These are phyloP conservation scores for Penicillium olsonii DNA, from an alignment of 2,329 filamentous ascomycete genomes.

Conservation along the genomic window DNA sequence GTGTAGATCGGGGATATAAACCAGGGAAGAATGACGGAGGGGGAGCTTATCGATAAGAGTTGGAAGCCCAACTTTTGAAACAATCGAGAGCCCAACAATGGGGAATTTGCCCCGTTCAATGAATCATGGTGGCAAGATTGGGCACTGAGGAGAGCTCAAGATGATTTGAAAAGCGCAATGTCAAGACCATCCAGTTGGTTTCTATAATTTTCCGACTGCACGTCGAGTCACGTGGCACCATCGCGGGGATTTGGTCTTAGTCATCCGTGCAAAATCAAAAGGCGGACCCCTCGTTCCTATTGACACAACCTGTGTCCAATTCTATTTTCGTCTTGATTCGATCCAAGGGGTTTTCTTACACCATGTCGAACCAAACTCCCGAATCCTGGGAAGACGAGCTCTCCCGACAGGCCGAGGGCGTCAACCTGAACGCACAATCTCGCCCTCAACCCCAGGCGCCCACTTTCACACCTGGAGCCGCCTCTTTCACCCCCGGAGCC, in stretches of 20 bases:
- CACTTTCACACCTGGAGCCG: constrained; percentile 66
- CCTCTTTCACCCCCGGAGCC: constrained; percentile 73
- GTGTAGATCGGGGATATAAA: constrained; percentile 7
- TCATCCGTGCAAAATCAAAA: constrained; percentile 28
- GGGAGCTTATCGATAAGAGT: constrained; percentile 14
- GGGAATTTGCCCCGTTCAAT: background rate
- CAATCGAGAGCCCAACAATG: constrained; percentile 3
- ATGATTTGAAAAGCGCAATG: background rate
- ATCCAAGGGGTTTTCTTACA: constrained; percentile 31
- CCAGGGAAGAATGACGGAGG: constrained; percentile 1
- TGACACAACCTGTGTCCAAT: constrained; percentile 17
- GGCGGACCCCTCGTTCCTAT: constrained; percentile 29
- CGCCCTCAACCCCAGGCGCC: constrained; percentile 53
- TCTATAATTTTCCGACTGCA: background rate
- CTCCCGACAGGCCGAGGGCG: constrained; percentile 72
- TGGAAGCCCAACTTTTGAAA: constrained; percentile 3
- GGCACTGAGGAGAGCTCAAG: background rate
- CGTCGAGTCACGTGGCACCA: constrained; percentile 19
- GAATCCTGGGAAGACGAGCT: constrained; percentile 96
- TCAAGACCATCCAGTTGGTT: background rate
- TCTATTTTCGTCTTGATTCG: constrained; percentile 25
- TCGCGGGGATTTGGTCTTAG: constrained; percentile 26
- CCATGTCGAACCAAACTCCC: constrained; percentile 73
- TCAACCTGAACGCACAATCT: constrained; percentile 66
- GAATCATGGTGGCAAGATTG: background rate